Conservation (phyloP, 306 rosid genomes). For the Lathyrus aphaca region DNA sequence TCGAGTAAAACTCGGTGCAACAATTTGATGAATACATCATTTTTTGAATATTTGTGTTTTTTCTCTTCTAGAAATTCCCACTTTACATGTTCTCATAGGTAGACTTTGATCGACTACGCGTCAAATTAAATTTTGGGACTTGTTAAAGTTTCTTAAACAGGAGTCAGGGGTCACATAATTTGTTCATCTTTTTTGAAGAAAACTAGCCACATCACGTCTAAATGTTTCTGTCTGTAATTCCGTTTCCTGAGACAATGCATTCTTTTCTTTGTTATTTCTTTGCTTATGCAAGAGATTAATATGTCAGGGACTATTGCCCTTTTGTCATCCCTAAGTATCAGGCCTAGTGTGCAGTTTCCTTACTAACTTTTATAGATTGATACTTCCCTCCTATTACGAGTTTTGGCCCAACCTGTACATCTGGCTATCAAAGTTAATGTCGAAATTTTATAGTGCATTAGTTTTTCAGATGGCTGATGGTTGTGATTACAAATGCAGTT, state of each 20-base stretch:
- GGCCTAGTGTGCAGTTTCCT: neutral
- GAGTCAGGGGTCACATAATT: neutral
- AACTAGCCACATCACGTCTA: neutral
- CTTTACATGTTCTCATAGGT: constrained; percentile 14
- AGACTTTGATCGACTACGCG: neutral
- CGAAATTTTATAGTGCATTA: neutral
- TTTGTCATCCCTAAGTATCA: neutral
- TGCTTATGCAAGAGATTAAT: neutral
- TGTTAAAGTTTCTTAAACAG: neutral
- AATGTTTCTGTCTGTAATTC: constrained; percentile 21
- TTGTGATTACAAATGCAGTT: neutral
- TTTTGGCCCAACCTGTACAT: neutral
- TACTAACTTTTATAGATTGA: neutral
- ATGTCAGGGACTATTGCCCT: neutral
- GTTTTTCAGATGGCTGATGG: constrained; percentile 17
- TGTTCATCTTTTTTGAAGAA: constrained; percentile 6
- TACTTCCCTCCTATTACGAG: neutral
- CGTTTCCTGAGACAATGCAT: neutral
- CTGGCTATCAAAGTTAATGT: constrained; percentile 4
- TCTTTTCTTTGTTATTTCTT: constrained; percentile 1
- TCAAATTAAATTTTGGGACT: constrained; percentile 9
- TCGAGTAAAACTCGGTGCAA: constrained; percentile 1
- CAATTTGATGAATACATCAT: constrained; percentile 21
- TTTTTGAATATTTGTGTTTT: neutral
- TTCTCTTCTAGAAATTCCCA: neutral